Evolutionary conservation across 306 rosid species (phyloP).

Genomic region (Crotalaria pallida): DNA sequence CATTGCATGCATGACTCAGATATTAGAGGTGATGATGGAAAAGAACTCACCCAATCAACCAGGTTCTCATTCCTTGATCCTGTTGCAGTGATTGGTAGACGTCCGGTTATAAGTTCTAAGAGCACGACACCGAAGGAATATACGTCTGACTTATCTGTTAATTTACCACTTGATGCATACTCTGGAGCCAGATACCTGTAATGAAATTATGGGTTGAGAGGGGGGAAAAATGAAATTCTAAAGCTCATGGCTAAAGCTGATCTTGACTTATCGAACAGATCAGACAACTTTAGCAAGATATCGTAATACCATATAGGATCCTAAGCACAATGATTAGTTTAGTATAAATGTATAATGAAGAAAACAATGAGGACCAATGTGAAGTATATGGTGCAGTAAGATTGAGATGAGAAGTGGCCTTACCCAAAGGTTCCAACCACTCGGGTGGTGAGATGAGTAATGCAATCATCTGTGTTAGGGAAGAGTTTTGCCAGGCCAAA

Average conservation of each 20-base stretch:
- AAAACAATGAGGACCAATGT: not conserved
- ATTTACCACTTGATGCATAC: constrained; percentile 60
- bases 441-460: constrained; percentile 54
- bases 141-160: constrained; percentile 60
- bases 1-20: not conserved
- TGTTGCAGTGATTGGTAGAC: constrained; percentile 35
- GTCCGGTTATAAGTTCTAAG: constrained; percentile 57
- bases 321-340: not conserved
- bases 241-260: not conserved
- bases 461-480: constrained; percentile 30
- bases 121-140: constrained; percentile 58
- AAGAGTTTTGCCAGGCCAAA: constrained; percentile 56
- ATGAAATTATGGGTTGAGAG: not conserved
- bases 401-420: not conserved
- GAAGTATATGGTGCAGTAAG: not conserved
- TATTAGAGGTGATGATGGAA: not conserved
- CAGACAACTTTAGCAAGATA: not conserved
- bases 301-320: not conserved
- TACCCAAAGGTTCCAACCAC: constrained; percentile 68
- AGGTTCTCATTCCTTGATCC: constrained; percentile 39
- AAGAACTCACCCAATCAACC: constrained; percentile 58
- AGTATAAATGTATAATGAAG: not conserved
- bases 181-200: constrained; percentile 65
- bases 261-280: not conserved
- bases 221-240: not conserved